Base-by-base conservation (phyloP, 805 yeast species). In the Suhomyces vadensis region DNA sequence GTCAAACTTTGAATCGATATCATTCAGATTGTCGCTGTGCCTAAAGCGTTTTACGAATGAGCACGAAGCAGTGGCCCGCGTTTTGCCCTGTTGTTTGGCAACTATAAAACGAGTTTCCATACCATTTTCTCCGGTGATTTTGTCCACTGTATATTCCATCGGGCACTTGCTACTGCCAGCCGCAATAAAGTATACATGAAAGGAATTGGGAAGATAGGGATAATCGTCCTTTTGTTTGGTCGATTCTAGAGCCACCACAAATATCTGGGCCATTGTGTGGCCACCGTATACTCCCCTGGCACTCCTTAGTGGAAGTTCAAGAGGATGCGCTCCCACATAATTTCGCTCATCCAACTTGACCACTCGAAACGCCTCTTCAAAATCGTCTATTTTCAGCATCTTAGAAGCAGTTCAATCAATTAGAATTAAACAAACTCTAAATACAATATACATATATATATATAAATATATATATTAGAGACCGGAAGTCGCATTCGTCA, bases 261-360 rank as follows among this genome's bases (percentile, higher is more conserved):
- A 61, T 2, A 88, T 68, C 53, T 84, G 90, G 0, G 87, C 86
- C 13, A 82, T 79, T 35, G 80, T 64, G 14, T 82, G 79, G 7
- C 91, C 90, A 2, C 90, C 90, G 64, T 83, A 84, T 0, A 83
- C 78, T 1, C 87, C 88, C 35, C 83, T 65, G 2, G 86, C 84
- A 0, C 79, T 75, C 3, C 50, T 42, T 8, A 69, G 41, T 0
- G 75, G 75, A 4, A 65, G 54, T 31, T 61, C 46, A 20, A 71
- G 57, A 4, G 72, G 71, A 33, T 53, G 49, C 0, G 57, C 64
- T 1, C 75, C 75, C 11, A 51, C 54, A 50, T 58, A 71, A 17
- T 56, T 48, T 10, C 42, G 42, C n/a, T 57, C 65, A 41, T 54
- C 63, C 1, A 60, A 42, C 39, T 59, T 51, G 4, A 48, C 43